Conservation (phyloP, 164 flowering plant species). For the Aristolochia californica region DNA sequence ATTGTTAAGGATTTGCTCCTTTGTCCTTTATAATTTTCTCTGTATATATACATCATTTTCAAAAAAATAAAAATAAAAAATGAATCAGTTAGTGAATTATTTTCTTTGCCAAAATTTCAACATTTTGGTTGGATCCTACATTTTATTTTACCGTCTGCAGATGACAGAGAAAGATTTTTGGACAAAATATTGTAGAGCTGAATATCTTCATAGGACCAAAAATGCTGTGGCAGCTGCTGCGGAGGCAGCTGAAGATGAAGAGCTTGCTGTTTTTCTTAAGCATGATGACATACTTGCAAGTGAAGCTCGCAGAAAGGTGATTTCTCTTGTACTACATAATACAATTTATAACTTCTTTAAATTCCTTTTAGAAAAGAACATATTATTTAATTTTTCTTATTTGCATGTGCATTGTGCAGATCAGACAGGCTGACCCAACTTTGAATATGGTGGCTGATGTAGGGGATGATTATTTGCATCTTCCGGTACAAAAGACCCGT, state of each 20-base stretch:
- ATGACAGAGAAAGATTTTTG: constrained; percentile 88
- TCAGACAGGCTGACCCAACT: constrained; percentile 89
- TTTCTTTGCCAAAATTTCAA: no score
- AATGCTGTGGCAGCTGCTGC: constrained; percentile 82
- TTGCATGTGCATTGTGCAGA: constrained; percentile 32
- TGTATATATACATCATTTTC: no score
- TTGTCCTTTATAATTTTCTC: no score
- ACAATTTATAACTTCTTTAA: not conserved
- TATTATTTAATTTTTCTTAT: constrained; percentile 3
- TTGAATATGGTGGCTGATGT: constrained; percentile 90
- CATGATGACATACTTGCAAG: constrained; percentile 72
- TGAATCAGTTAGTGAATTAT: no score
- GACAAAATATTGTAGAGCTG: constrained; percentile 91
- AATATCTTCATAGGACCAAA: constrained; percentile 71
- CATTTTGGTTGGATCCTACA: no score
- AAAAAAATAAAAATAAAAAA: no score
- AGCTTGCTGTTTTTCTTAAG: constrained; percentile 82
- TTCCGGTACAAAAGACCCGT: constrained; percentile 46
- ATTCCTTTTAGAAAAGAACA: not conserved
- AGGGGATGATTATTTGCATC: constrained; percentile 90
- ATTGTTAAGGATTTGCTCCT: no score
- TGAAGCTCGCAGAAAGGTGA: constrained; percentile 81
- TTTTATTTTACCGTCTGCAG: constrained; percentile 22
- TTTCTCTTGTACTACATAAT: not conserved
- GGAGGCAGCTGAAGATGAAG: constrained; percentile 99